These are phyloP conservation scores for Aphanomyces stellatus DNA, from an alignment of 352 stramenopile genomes.

Conservation along the genomic window DNA sequence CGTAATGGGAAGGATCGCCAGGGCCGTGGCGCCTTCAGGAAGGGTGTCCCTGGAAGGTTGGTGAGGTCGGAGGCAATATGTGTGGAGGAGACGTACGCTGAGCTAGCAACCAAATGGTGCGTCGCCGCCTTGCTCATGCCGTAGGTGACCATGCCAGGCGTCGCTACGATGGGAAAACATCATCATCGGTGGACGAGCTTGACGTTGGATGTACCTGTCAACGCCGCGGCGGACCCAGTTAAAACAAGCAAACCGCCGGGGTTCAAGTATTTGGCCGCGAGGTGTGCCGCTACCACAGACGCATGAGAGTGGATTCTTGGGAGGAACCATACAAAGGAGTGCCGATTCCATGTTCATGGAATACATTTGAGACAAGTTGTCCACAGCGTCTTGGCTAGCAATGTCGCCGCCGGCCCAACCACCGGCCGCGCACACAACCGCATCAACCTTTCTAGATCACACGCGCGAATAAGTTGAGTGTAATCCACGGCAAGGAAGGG, in stretches of 20 bases:
- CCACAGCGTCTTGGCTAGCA: constrained; percentile 47
- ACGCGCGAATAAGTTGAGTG: neutral
- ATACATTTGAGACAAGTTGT: constrained; percentile 61
- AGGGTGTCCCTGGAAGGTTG: constrained; percentile 13
- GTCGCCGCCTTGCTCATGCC: constrained; percentile 85
- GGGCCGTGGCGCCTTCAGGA: constrained; percentile 36
- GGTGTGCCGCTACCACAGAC: constrained; percentile 47
- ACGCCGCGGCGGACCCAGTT: constrained; percentile 69
- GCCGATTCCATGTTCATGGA: constrained; percentile 74
- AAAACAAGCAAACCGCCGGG: constrained; percentile 68
- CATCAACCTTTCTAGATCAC: constrained; percentile 49
- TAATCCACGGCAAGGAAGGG: neutral
- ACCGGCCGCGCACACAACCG: constrained; percentile 69
- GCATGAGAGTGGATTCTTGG: neutral
- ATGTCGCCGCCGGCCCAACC: constrained; percentile 73
- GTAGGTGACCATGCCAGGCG: constrained; percentile 82
- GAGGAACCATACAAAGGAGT: constrained; percentile 35
- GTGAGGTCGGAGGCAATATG: neutral
- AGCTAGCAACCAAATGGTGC: constrained; percentile 79
- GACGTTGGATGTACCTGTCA: constrained; percentile 30
- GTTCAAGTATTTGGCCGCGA: constrained; percentile 57
- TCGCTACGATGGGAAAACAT: constrained; percentile 25
- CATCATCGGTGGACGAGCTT: neutral
- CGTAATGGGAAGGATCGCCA: constrained; percentile 65
- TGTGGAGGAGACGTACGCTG: constrained; percentile 38